These are phyloP conservation scores for Blastocystis sp. DNA, from an alignment of 352 stramenopile genomes.

Conservation along the genomic window DNA sequence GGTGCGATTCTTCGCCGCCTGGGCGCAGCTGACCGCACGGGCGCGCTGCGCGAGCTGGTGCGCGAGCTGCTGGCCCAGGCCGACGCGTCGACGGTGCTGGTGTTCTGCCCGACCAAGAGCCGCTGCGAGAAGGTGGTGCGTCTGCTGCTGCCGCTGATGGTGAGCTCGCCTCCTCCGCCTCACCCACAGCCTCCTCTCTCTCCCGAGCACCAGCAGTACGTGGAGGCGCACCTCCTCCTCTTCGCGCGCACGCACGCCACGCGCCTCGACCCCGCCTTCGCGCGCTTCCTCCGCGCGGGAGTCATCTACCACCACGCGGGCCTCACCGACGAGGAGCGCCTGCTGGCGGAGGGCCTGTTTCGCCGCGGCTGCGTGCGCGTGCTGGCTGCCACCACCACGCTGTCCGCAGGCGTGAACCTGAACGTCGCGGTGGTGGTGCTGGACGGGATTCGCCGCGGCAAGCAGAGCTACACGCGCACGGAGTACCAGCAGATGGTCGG, in stretches of 20 bases:
- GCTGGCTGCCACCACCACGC: slow-evolving; percentile 29
- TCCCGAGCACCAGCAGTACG: background rate
- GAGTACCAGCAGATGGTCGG: slow-evolving; percentile 50
- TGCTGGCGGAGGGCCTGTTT: slow-evolving; percentile 17
- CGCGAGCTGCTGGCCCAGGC: background rate
- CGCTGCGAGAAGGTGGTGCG: slow-evolving; percentile 3
- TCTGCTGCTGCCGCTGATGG: background rate
- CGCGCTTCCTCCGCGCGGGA: background rate
- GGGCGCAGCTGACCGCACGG: background rate
- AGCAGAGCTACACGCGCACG: background rate
- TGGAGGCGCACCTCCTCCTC: background rate
- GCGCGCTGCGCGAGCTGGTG: background rate
- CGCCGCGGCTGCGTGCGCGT: slow-evolving; percentile 16
- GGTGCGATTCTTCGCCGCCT: background rate
- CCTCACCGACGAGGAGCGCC: background rate
- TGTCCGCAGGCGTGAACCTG: slow-evolving; percentile 46
- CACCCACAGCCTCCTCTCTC: background rate
- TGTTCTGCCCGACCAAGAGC: slow-evolving; percentile 34
- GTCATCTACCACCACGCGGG: slow-evolving; percentile 31
- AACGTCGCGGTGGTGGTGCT: slow-evolving; percentile 32
- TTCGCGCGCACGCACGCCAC: background rate
- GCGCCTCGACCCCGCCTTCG: slow-evolving; percentile 8
- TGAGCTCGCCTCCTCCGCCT: background rate
- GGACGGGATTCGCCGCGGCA: background rate
- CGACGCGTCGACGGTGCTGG: background rate